Evolutionary conservation across 495 filamentous ascomycete species (phyloP), one percentile per base, ranked within the genome.

Genomic region (Penicillium samsonianum): DNA sequence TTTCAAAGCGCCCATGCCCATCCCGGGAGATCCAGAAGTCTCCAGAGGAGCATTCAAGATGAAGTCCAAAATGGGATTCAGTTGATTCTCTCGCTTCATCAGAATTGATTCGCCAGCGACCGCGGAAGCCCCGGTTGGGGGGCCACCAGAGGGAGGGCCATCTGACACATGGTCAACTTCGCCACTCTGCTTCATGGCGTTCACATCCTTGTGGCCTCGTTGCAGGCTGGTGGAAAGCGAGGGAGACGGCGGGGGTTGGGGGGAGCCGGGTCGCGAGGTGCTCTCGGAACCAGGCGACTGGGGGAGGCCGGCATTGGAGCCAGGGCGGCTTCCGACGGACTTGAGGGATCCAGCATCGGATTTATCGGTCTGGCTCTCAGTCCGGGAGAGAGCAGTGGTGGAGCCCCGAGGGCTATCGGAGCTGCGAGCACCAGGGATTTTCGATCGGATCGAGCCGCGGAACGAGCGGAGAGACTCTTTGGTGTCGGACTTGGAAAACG

Each of bases 151-250:
- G 17, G 90, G 91, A 17, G 95, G 93, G 42, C 84, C 87, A 64
- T 99, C 94, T n/a, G 94, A 98, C 4, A 99, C 91, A 63, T 90
- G 84, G 65, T 96, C 95, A 16, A 99, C 92, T 74, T 98, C 94
- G 22, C 91, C 92, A 57, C 84, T 90, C 53, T 88, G 83, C 67
- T 94, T 87, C 55, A 92, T 93, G 22, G 86, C 86, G 49, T 83
- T 80, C 31, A 98, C 83, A 75, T 92, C 86, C 62, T 89, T 84
- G 63, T 92, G 88, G 8, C 88, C 88, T 59, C 79, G 71, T 40
- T 90, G 88, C 61, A 96, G 73, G 16, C 90, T 90, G 50, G 83
- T 79, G 22, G 90, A 92, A 65, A 93, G 84, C 26, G 91, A 84
- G 2, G 94, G 95, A 2, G 93, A 97, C 53, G 94, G 95, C 8